Evolutionary conservation across 2,329 filamentous ascomycete genomes (phyloP).

Genomic region (Beauveria bassiana): DNA sequence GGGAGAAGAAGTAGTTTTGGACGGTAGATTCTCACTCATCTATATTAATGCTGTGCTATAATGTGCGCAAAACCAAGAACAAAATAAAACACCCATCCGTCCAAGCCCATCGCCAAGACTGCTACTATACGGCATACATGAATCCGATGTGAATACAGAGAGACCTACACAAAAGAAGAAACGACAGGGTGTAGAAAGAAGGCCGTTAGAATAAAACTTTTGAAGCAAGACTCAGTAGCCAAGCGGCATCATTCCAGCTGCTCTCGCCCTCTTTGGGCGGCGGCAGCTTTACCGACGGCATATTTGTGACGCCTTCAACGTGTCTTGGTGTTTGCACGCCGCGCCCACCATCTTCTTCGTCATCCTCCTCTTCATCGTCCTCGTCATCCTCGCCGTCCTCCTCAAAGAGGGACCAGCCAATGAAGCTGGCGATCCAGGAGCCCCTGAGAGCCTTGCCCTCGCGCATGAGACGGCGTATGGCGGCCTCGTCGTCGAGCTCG

Average conservation of each 20-base stretch:
- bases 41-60: not conserved
- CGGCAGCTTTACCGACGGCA: constrained; percentile 39
- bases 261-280: constrained; percentile 46
- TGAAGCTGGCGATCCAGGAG: constrained; percentile 51
- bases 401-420: constrained; percentile 55
- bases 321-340: constrained; percentile 28
- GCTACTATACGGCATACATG: not conserved
- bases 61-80: not conserved
- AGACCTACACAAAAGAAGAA: not conserved
- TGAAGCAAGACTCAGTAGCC: constrained; percentile 57
- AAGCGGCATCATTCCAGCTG: constrained; percentile 60
- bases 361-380: constrained; percentile 30
- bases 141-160: not conserved
- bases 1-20: too few relatives aligned
- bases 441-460: constrained; percentile 43
- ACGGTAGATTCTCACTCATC: too few relatives aligned
- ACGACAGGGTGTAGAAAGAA: not conserved
- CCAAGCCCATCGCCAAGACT: not conserved
- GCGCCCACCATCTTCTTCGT: constrained; percentile 20
- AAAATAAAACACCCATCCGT: not conserved
- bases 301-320: constrained; percentile 32
- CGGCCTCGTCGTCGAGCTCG: constrained; percentile 48
- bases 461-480: constrained; percentile 49
- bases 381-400: constrained; percentile 50
- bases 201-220: constrained; percentile 47